Percentiles rank a stretch among this genome's conserved stretches.
These are phyloP conservation scores for Candida succiphila DNA, from an alignment of 805 yeast genomes.

Conservation along the genomic window DNA sequence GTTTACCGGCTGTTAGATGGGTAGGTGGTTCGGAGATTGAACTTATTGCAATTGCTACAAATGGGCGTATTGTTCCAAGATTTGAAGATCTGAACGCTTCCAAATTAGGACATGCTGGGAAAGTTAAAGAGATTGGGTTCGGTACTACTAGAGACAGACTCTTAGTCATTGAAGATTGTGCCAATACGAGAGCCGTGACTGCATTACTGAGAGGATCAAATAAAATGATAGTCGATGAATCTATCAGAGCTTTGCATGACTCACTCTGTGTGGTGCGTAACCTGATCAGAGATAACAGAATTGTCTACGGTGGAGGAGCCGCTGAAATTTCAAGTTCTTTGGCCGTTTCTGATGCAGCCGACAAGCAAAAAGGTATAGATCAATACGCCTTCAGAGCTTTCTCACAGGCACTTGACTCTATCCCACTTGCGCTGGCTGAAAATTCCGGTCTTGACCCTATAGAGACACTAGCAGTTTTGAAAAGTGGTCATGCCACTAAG, in stretches of 20 bases:
- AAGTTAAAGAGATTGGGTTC: conserved; percentile 78
- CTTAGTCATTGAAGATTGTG: conserved; percentile 87
- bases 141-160: conserved; percentile 96
- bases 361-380: conserved; percentile 87
- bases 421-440: conserved; percentile 93
- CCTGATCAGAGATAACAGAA: conserved; percentile 80
- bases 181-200: conserved; percentile 82
- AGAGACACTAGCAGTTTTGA: conserved; percentile 75
- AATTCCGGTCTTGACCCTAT: conserved; percentile 94
- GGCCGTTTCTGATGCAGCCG: conserved; percentile 87
- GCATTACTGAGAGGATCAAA: conserved; percentile 92
- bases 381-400: conserved; percentile 98
- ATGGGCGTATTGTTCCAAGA: conserved; percentile 94
- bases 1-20: conserved; percentile 96
- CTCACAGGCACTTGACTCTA: conserved; percentile 79
- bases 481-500: conserved; percentile 76
- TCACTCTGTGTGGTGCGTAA: conserved; percentile 96
- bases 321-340: conserved; percentile 92
- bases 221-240: conserved; percentile 97
- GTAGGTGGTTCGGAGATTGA: conserved; percentile 97
- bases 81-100: conserved; percentile 81
- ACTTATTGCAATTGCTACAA: conserved; percentile 92
- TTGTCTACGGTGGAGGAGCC: conserved; percentile 99
- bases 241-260: conserved; percentile 92
- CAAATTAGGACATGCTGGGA: conserved; percentile 84